These are phyloP conservation scores for Lepidium sativum DNA, from an alignment of 345 rosid genomes.

Conservation along the genomic window DNA sequence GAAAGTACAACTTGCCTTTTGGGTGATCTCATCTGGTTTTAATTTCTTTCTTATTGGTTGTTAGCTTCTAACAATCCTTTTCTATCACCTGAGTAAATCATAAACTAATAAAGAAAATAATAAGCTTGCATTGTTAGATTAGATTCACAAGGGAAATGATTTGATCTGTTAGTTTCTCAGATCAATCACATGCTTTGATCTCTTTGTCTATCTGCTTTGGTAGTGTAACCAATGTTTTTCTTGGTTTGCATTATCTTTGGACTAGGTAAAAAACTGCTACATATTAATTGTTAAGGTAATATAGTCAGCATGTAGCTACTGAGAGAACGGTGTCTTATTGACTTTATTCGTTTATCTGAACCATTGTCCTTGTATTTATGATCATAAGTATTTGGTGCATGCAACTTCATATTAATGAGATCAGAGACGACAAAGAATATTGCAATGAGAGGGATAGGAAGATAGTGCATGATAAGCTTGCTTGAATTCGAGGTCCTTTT, in stretches of 20 bases:
- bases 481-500: slow-evolving; percentile 13
- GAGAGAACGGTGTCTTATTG: not conserved
- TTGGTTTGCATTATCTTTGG: not conserved
- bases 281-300: not conserved
- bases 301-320: not conserved
- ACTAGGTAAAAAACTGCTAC: not conserved
- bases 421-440: not conserved
- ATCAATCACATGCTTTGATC: slow-evolving; percentile 7
- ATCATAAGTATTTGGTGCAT: not conserved
- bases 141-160: not conserved
- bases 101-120: not conserved
- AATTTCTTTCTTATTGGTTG: not conserved
- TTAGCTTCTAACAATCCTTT: slow-evolving; percentile 7
- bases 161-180: not conserved
- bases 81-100: slow-evolving; percentile 15
- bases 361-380: not conserved
- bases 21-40: slow-evolving; percentile 9
- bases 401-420: not conserved
- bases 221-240: not conserved
- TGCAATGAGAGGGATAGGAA: not conserved
- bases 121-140: not conserved
- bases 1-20: slow-evolving; percentile 29
- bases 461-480: slow-evolving; percentile 13
- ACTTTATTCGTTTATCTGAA: not conserved
- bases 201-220: not conserved